These are phyloP conservation scores for Pseudomonodictys pantanalensis DNA, from an alignment of 495 filamentous ascomycete species.

Conservation along the genomic window DNA sequence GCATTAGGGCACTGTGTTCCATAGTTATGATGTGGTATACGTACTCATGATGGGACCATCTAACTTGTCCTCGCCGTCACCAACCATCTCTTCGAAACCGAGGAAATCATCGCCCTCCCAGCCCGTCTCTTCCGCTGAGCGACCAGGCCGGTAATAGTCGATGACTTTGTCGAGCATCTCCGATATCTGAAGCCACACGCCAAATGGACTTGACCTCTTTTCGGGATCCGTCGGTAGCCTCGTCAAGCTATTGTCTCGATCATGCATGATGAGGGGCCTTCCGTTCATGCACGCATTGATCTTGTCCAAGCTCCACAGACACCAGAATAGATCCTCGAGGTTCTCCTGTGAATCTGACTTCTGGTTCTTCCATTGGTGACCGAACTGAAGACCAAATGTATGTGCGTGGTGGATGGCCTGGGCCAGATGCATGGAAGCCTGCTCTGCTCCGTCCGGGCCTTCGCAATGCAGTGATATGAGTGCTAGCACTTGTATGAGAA, in stretches of 20 bases:
- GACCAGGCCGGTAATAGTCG: conserved; percentile 60
- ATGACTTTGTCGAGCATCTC: conserved; percentile 63
- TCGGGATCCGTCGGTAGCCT: conserved; percentile 29
- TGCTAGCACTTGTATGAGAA: conserved; percentile 42
- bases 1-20: neutral
- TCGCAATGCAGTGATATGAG: conserved; percentile 50
- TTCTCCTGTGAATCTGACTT: conserved; percentile 36
- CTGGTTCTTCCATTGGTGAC: conserved; percentile 42
- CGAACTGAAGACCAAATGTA: conserved; percentile 62
- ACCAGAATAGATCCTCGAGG: conserved; percentile 61
- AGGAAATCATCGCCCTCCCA: conserved; percentile 57
- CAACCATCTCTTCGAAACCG: conserved; percentile 66
- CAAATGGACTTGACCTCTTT: conserved; percentile 44
- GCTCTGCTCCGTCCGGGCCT: conserved; percentile 44
- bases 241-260: conserved; percentile 56
- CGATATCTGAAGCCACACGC: conserved; percentile 53
- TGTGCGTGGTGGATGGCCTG: conserved; percentile 57
- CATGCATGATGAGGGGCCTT: conserved; percentile 62
- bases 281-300: conserved; percentile 62
- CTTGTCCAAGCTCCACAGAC: conserved; percentile 65
- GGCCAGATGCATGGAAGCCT: conserved; percentile 44
- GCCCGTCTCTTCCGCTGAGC: conserved; percentile 44
- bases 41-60: conserved; percentile 41
- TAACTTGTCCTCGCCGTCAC: conserved; percentile 32
- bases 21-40: conserved; percentile 40